phyloP scores from a whole-genome alignment of 495 filamentous ascomycete species.

The Peziza echinospora region DNA sequence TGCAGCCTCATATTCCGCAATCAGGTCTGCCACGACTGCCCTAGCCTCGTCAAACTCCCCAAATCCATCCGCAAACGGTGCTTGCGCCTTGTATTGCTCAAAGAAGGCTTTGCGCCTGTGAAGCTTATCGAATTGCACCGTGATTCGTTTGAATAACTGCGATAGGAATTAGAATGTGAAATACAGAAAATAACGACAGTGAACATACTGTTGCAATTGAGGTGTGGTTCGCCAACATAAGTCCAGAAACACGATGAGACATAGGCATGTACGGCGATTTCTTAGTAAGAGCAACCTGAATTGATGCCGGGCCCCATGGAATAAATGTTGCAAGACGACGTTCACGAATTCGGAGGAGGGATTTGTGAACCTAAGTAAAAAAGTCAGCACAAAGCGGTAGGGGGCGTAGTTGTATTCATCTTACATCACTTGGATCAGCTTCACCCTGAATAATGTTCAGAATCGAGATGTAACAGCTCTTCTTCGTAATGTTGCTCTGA shows the following conservation, averaged over 20 bases:
- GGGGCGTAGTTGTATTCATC: constrained; percentile 22
- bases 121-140: constrained; percentile 73
- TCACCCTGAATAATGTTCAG: constrained; percentile 97
- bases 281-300: constrained; percentile 91
- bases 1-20: constrained; percentile 87
- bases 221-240: constrained; percentile 97
- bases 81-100: constrained; percentile 84
- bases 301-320: constrained; percentile 95
- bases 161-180: constrained; percentile 9
- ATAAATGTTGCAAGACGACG: constrained; percentile 89
- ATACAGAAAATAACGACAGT: constrained; percentile 25
- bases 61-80: constrained; percentile 73
- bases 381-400: not conserved
- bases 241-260: constrained; percentile 79
- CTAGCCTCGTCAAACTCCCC: constrained; percentile 87
- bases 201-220: constrained; percentile 95
- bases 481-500: constrained; percentile 81
- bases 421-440: constrained; percentile 88
- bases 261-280: constrained; percentile 82
- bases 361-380: constrained; percentile 55
- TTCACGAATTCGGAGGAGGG: constrained; percentile 83
- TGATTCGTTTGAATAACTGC: constrained; percentile 83
- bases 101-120: constrained; percentile 92
- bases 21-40: constrained; percentile 68
- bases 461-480: constrained; percentile 96